phyloP scores from a whole-genome alignment of 306 rosid genomes.

The Vigna trinervia region DNA sequence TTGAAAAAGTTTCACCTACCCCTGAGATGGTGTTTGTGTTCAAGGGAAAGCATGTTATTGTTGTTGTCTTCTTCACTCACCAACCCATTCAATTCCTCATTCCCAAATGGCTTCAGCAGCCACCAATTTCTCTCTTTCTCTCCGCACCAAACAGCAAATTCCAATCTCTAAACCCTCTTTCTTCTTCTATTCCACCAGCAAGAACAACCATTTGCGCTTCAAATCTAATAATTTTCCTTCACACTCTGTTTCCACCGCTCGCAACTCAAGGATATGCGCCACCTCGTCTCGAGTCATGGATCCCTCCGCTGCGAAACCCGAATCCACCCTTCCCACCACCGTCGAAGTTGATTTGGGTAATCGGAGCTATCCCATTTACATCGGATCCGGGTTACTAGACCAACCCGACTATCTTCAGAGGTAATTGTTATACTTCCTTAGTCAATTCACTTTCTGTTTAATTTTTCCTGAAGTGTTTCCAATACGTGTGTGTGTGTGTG shows the following conservation, averaged over 20 bases:
- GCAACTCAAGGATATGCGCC: conserved; percentile 57
- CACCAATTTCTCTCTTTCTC: conserved; percentile 51
- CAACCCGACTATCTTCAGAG: conserved; percentile 78
- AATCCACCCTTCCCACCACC: conserved; percentile 46
- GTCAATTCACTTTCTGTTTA: background rate
- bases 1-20: background rate
- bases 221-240: conserved; percentile 23
- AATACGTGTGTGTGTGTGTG: background rate
- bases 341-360: conserved; percentile 87
- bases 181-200: conserved; percentile 18
- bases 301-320: conserved; percentile 52
- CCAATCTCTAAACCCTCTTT: conserved; percentile 41
- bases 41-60: background rate
- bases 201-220: conserved; percentile 35
- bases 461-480: background rate
- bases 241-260: conserved; percentile 26
- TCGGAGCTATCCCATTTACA: conserved; percentile 95
- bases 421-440: conserved; percentile 44
- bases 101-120: conserved; percentile 65
- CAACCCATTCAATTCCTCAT: conserved; percentile 35
- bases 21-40: background rate
- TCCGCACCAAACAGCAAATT: conserved; percentile 49
- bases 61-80: conserved; percentile 38
- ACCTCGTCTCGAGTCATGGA: conserved; percentile 73
- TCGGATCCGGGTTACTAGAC: conserved; percentile 82